Evolutionary conservation across 208 protist genomes (phyloP), one percentile per base, ranked within the genome.

Genomic region (Trypanosoma brucei): DNA sequence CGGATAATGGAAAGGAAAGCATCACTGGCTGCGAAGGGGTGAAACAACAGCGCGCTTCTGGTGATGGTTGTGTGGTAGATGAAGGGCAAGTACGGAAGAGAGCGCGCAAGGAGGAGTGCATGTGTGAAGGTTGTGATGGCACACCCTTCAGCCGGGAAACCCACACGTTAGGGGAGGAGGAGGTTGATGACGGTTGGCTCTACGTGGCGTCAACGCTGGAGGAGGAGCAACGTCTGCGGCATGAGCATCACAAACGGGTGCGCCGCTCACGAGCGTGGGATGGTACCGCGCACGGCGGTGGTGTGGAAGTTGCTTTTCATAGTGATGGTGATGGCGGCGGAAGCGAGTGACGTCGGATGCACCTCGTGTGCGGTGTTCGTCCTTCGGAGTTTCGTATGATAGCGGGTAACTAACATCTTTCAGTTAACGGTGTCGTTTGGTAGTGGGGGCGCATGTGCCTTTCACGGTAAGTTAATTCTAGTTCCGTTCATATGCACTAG

Each of bases 121-220:
- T 22, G 30, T 35, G 30, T 7, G 8, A 30, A 9, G n/a, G 51
- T 35, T 55, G 30, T 35, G 0, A 22, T 33, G 51, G 8, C 51
- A 7, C 8, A 9, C 7, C 51, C 11, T 33, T 11, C 11, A 42
- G 33, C 7, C 8, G n/a, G 2, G 30, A n/a, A 55, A n/a, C 33
- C 0, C 7, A 22, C 22, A 22, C 22, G 22, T 22, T 1, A 31
- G 13, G 3, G 35, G 9, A 40, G 44, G 52, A 14, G 8, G 58
- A 77, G 39, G 76, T 68, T 7, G 77, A 81, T 46, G 86, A 92
- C 46, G 85, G 85, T 3, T 92, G 85, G 83, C 30, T 88, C 13
- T 92, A 92, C 68, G 68, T 72, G n/a, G 80, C 73, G 3, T 31
- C 65, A 42, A 76, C 75, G 31, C 55, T 56, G 1, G 72, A 59